These are phyloP conservation scores for Apophysomyces ossiformis DNA, from an alignment of 371 early-diverging fungal species.

Conservation along the genomic window DNA sequence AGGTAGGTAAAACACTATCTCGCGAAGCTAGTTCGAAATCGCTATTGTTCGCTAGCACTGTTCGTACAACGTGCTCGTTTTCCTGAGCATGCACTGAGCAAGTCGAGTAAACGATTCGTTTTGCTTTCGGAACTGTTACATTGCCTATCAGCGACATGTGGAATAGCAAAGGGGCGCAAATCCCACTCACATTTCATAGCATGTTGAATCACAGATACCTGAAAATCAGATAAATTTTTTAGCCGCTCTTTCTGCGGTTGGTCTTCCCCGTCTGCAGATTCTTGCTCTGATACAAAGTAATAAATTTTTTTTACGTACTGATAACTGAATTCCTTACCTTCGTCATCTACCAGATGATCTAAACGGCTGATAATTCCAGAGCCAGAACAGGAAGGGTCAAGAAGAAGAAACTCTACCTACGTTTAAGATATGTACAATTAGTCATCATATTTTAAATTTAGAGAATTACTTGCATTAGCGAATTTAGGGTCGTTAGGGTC, in stretches of 20 bases:
- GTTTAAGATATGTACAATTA: background rate
- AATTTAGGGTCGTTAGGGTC: slow-evolving; percentile 68
- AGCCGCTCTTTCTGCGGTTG: slow-evolving; percentile 69
- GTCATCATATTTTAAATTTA: background rate
- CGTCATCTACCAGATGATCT: slow-evolving; percentile 80
- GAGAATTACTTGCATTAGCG: slow-evolving; percentile 45
- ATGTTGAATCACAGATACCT: slow-evolving; percentile 67
- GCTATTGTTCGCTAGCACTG: slow-evolving; percentile 52
- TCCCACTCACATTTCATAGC: slow-evolving; percentile 70
- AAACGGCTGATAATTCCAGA: slow-evolving; percentile 93
- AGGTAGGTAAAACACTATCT: slow-evolving; percentile 70
- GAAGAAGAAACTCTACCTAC: slow-evolving; percentile 87
- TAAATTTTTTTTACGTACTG: background rate
- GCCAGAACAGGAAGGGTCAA: slow-evolving; percentile 99
- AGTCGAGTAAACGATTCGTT: slow-evolving; percentile 93
- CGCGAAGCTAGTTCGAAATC: slow-evolving; percentile 66
- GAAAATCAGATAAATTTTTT: slow-evolving; percentile 74
- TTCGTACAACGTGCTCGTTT: slow-evolving; percentile 93
- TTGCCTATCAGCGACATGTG: too few species aligned
- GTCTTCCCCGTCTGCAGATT: slow-evolving; percentile 19
- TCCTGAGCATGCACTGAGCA: slow-evolving; percentile 95
- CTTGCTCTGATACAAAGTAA: slow-evolving; percentile 12
- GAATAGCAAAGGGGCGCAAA: background rate
- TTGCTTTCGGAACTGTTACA: slow-evolving; percentile 68
- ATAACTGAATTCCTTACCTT: slow-evolving; percentile 23